phyloP scores from a whole-genome alignment of 805 yeast genomes.

The Blastobotrys chiropterorum region DNA sequence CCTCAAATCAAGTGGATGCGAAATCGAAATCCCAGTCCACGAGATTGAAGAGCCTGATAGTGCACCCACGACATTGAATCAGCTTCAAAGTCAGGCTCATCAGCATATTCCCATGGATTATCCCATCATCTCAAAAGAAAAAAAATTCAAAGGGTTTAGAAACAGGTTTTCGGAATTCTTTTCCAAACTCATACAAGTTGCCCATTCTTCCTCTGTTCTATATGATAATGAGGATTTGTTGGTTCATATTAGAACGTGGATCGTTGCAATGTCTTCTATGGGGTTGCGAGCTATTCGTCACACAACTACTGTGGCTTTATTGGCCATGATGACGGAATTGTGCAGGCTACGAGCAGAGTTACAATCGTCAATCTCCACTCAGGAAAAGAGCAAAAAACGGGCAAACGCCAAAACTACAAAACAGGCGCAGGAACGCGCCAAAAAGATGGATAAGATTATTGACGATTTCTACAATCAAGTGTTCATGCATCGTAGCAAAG shows the following conservation, averaged over 20 bases:
- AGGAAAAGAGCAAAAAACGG: constrained; percentile 3
- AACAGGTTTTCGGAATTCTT: constrained; percentile 52
- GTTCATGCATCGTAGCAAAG: constrained; percentile 74
- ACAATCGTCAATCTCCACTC: constrained; percentile 4
- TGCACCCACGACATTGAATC: constrained; percentile 67
- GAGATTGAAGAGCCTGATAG: constrained; percentile 67
- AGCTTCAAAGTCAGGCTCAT: constrained; percentile 55
- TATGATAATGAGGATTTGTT: constrained; percentile 36
- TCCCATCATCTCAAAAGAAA: constrained; percentile 53
- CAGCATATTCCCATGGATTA: constrained; percentile 62
- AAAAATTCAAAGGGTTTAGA: constrained; percentile 43
- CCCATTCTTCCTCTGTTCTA: constrained; percentile 12
- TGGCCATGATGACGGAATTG: constrained; percentile 54
- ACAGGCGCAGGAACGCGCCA: constrained; percentile 8
- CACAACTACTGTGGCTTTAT: constrained; percentile 53
- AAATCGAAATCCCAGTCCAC: constrained; percentile 60
- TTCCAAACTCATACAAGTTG: constrained; percentile 8
- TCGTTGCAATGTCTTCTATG: constrained; percentile 64
- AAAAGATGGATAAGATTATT: constrained; percentile 34
- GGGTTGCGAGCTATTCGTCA: constrained; percentile 65
- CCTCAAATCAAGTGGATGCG: constrained; percentile 66
- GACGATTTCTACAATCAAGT: constrained; percentile 61
- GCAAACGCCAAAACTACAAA: constrained; percentile 6
- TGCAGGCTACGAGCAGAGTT: constrained; percentile 36
- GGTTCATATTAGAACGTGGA: constrained; percentile 54